phyloP scores from a whole-genome alignment of 176 grass and related monocot genomes.

The Musa schizocarpa region DNA sequence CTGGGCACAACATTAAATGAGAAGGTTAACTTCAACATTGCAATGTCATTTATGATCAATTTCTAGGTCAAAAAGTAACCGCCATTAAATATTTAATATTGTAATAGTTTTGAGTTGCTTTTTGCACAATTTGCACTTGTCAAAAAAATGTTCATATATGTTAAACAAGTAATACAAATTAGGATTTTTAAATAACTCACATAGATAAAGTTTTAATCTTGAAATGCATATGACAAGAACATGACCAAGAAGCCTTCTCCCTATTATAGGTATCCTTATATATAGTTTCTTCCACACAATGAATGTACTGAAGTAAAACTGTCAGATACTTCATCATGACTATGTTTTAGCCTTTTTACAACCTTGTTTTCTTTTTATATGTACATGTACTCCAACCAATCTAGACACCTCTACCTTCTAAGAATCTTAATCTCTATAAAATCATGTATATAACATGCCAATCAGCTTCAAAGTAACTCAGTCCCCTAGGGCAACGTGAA shows the following conservation, averaged over 20 bases:
- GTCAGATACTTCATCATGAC: neutral
- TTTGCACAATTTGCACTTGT: too few species aligned
- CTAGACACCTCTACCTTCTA: too few species aligned
- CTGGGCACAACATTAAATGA: slow-evolving; percentile 20
- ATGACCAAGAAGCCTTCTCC: too few species aligned
- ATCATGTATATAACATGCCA: neutral
- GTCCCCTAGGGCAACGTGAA: neutral
- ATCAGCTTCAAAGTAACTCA: neutral
- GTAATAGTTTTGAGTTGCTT: neutral
- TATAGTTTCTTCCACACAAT: too few species aligned
- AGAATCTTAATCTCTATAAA: too few species aligned
- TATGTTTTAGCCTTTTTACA: neutral
- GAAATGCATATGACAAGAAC: too few species aligned
- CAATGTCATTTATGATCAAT: neutral
- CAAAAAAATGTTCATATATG: neutral
- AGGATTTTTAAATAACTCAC: too few species aligned
- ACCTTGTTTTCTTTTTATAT: too few species aligned
- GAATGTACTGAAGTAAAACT: neutral
- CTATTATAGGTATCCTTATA: too few species aligned
- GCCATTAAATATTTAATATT: neutral
- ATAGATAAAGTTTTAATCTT: too few species aligned
- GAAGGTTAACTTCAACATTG: neutral
- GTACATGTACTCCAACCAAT: too few species aligned
- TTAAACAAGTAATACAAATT: too few species aligned
- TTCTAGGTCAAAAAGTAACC: neutral